These are phyloP conservation scores for Ensete glaucum DNA, from an alignment of 176 grass and related monocot genomes.

Conservation along the genomic window DNA sequence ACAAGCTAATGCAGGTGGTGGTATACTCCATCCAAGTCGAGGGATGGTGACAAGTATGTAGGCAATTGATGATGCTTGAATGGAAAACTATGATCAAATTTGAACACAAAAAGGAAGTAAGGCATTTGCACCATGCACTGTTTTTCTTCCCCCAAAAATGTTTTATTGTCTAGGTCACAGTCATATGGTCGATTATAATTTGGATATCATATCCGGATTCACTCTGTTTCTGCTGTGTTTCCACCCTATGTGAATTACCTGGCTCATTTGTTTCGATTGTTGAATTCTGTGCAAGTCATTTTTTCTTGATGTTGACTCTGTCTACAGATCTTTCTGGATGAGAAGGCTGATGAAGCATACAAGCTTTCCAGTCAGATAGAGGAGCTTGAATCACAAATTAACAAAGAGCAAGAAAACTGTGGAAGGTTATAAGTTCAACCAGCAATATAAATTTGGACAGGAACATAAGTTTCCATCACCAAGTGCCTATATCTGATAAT, in stretches of 20 bases:
- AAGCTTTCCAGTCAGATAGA: constrained; percentile 51
- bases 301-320: constrained; percentile 2
- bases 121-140: too few relatives aligned
- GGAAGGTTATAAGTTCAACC: constrained; percentile 40
- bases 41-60: neutral
- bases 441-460: neutral
- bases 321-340: constrained; percentile 39
- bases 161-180: neutral
- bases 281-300: neutral
- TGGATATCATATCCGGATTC: neutral
- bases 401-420: constrained; percentile 46
- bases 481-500: too few relatives aligned
- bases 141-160: neutral
- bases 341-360: constrained; percentile 43
- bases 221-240: too few relatives aligned
- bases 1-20: neutral
- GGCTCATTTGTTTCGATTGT: neutral
- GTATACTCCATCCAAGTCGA: neutral
- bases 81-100: neutral
- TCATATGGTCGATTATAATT: neutral
- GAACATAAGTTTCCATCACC: neutral
- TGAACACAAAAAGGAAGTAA: too few relatives aligned
- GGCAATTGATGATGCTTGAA: neutral
- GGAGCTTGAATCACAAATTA: constrained; percentile 58
- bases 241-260: too few relatives aligned